Conservation (phyloP, 331 rosid species). For the Stylosanthes scabra region DNA sequence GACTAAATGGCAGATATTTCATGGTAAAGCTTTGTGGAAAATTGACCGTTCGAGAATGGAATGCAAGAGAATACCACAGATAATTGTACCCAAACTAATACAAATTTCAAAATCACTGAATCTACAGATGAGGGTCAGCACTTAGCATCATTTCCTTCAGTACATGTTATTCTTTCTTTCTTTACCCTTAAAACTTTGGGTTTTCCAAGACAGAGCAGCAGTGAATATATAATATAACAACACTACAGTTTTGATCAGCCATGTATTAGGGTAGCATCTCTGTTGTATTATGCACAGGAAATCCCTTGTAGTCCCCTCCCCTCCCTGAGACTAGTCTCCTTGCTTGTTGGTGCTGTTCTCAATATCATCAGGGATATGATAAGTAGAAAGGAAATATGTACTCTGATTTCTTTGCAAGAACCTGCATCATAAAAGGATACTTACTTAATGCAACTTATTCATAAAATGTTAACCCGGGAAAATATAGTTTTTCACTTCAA, state of each 20-base stretch:
- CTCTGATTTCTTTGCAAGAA: conserved; percentile 69
- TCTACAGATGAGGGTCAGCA: conserved; percentile 15
- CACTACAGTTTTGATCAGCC: conserved; percentile 25
- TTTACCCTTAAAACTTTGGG: conserved; percentile 10
- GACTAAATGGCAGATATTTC: background rate
- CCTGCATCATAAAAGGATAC: conserved; percentile 55
- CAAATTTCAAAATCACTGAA: conserved; percentile 8
- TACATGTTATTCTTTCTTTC: conserved; percentile 19
- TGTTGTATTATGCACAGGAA: conserved; percentile 39
- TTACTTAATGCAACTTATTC: no score
- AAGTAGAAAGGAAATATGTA: conserved; percentile 68
- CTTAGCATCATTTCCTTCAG: background rate
- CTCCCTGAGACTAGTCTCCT: conserved; percentile 43
- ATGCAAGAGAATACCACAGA: background rate
- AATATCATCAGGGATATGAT: conserved; percentile 63
- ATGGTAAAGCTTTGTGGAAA: no score
- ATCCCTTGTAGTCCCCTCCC: conserved; percentile 18
- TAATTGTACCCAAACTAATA: background rate
- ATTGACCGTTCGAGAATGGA: no score
- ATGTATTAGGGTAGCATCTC: conserved; percentile 15
- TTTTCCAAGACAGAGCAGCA: conserved; percentile 28
- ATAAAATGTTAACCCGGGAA: no score
- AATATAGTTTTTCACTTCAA: conserved; percentile 7
- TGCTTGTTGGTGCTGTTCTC: conserved; percentile 60
- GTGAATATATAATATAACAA: conserved; percentile 2